Evolutionary conservation across 2,329 filamentous ascomycete species (phyloP), one percentile per base, ranked within the genome.

Genomic region (Ophiobolus disseminans): DNA sequence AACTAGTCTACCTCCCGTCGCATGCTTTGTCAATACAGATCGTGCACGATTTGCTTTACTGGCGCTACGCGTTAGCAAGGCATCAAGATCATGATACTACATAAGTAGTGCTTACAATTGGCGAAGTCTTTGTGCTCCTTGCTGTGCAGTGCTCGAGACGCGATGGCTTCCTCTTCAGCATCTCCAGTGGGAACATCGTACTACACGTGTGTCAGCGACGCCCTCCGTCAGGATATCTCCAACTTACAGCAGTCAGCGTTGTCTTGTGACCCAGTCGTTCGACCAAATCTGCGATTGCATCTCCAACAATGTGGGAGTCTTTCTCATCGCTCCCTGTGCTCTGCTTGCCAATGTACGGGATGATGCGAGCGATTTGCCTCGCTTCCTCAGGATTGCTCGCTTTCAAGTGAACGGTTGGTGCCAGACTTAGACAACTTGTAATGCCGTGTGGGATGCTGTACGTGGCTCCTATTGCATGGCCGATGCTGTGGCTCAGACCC

Each of bases 371-470:
- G 44, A 81, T 73, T 50, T 80, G 76, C 47, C 70, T 74, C 16
- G 79, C 79, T 47, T 79, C 77, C 11, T 76, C 73, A 7, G 68
- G 65, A 13, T 76, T 75, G 43, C 69, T 65, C 0, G 80, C 78
- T 55, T 82, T 83, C 39, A 82, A 66, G 57, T 78, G 78, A 2
- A 83, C 75, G 2, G 82, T 81, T 36, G 79, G 77, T 1, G 78
- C 77, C 3, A 84, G 64, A 20, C 79, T 82, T 55, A 84, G 55
- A 55, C 80, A 82, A 13, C 76, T 80, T 0, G 81, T 84, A 39
- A 82, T 76, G 2, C 81, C 81, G 47, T 84, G 81, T 0, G 81
- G 81, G 37, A 84, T 84, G 2, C 72, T 67, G 53, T 83, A 84
- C 0, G 81, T 81, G 7, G 76, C 77, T 11, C 81, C 81, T 25